A percentile compares a stretch with the other conserved stretches of the same genome.
phyloP scores from a whole-genome alignment of 805 yeast species.

The Zygotorulaspora chibaensis region DNA sequence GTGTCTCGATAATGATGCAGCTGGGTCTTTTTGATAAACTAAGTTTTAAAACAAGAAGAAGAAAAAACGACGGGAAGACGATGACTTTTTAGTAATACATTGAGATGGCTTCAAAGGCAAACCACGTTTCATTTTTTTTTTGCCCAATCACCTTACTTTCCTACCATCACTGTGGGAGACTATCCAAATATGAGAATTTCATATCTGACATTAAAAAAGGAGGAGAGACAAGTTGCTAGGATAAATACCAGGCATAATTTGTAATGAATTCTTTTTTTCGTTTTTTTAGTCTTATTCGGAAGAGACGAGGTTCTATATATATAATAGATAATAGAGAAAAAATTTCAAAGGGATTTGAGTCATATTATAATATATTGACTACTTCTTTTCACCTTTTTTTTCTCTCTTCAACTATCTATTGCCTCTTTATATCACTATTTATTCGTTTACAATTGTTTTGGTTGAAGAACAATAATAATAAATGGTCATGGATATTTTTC shows the following conservation, averaged over 20 bases:
- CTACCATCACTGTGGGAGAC: neutral
- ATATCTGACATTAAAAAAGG: neutral
- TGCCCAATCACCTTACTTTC: conserved; percentile 1
- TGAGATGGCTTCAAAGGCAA: neutral
- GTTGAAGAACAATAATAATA: neutral
- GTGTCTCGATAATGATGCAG: conserved; percentile 1
- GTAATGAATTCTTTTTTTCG: neutral
- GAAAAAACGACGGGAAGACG: neutral
- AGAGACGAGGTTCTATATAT: neutral
- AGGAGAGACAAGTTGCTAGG: neutral
- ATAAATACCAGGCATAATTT: neutral
- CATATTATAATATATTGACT: neutral
- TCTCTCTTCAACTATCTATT: neutral
- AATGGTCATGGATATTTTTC: neutral
- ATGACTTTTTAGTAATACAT: neutral
- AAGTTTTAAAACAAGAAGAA: neutral
- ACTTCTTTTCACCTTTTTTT: neutral
- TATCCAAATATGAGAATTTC: neutral
- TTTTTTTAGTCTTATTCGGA: neutral
- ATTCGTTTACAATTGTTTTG: neutral
- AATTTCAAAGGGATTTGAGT: neutral
- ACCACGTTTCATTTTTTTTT: neutral
- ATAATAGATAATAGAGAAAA: neutral
- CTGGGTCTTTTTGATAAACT: neutral
- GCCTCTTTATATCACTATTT: neutral